A percentile compares a stretch with the other conserved stretches of the same genome.
phyloP scores from a whole-genome alignment of 140 eudicot genomes.

The Senecio squalidus region DNA sequence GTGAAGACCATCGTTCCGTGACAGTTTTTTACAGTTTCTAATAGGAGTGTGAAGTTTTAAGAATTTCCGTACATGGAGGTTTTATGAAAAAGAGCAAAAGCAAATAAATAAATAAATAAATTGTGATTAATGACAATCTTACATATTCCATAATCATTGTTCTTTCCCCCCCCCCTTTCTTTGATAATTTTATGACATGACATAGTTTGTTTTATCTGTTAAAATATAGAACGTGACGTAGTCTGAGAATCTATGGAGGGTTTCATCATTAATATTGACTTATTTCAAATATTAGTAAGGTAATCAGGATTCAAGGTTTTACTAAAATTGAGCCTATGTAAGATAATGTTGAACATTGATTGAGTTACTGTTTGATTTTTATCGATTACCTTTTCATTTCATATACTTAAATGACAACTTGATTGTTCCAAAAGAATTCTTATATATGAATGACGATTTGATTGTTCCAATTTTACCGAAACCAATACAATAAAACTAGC shows the following conservation, averaged over 20 bases:
- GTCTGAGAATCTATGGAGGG: not conserved
- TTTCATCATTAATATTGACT: not conserved
- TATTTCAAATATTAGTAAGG: not conserved
- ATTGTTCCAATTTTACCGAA: not conserved
- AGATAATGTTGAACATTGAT: not conserved
- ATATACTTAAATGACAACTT: not conserved
- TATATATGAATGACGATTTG: no score
- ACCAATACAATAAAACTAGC: not conserved
- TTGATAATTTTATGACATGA: not conserved
- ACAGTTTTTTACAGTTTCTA: slow-evolving; percentile 1
- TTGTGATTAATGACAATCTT: not conserved
- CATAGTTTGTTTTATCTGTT: no score
- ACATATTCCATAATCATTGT: slow-evolving; percentile 1
- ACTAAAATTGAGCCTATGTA: not conserved
- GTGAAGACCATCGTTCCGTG: not conserved
- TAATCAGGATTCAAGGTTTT: slow-evolving; percentile 3
- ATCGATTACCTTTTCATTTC: not conserved
- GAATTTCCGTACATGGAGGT: not conserved
- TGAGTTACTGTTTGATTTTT: not conserved
- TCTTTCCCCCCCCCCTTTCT: not conserved
- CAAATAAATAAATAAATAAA: not conserved
- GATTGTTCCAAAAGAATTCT: no score
- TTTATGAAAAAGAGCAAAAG: not conserved
- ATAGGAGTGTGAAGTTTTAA: not conserved
- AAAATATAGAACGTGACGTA: not conserved